Base-by-base conservation (phyloP, 1,139 yeast species). In the Oligophagozyma castellii region DNA sequence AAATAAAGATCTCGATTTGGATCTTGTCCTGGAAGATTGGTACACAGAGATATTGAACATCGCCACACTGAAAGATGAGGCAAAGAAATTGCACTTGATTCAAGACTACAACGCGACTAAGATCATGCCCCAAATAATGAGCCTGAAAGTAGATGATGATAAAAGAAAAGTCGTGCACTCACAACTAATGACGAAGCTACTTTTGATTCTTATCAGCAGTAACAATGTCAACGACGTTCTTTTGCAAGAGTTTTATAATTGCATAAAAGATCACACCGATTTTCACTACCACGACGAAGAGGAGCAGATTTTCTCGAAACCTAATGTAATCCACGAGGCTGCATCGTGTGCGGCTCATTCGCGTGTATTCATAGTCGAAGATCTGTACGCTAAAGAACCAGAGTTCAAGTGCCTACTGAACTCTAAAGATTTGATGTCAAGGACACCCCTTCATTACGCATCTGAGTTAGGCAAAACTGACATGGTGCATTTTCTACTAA, bases 391-490 rank as follows among this genome's bases (percentile, higher is more conserved):
- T 8, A 14, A 34, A 24, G 32, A 31, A 23, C 42, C 39, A 16
- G 38, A 32, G 16, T 48, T 46, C 12, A 35, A 40, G 14, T 35
- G 32, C 32, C 47, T 44, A 46, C 45, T 56, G 44, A 55, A 65
- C 32, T 51, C 61, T 11, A 61, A 59, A 37, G 70, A 67, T 36
- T 51, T 63, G 24, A 75, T 79, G 41, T 94, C 93, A 4, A 66
- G 92, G 41, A 74, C 77, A 3, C 86, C 96, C 22, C 57, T 89
- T 10, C 96, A 89, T 53, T 83, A 86, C 50, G 93, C 95, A 2
- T 70, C 93, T 5, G 84, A 76, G 43, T 56, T 67, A 38, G 77
- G 78, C 27, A 56, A 79, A 34, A 48, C 61, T 14, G 81, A 73
- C 36, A 53, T 76, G 19, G 59, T 76, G 18, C 58, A 59, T 23